These are phyloP conservation scores for Aspergillus sergii DNA, from an alignment of 2,329 filamentous ascomycete species.

Conservation along the genomic window DNA sequence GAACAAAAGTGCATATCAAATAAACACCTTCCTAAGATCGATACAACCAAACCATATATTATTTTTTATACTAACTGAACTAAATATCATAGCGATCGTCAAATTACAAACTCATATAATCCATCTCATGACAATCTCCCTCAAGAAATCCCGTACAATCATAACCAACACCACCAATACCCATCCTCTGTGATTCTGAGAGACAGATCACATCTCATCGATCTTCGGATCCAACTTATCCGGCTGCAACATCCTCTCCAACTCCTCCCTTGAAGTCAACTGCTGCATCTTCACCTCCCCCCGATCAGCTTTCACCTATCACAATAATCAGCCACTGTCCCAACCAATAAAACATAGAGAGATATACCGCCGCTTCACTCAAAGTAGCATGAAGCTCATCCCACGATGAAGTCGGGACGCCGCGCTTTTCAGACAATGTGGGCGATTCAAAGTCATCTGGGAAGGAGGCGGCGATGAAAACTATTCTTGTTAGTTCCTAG, in stretches of 20 bases:
- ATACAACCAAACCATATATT: neutral
- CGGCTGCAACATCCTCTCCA: conserved; percentile 8
- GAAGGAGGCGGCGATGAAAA: conserved; percentile 14
- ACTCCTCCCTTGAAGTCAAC: conserved; percentile 6
- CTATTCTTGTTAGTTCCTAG: neutral
- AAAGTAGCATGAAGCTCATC: conserved; percentile 18
- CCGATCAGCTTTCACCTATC: conserved; percentile 20
- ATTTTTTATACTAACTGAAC: neutral
- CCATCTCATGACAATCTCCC: neutral
- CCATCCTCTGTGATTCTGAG: no score
- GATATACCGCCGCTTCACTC: conserved; percentile 15
- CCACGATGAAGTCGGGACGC: conserved; percentile 6
- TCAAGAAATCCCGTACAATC: neutral
- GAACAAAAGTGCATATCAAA: accelerated
- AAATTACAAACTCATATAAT: no score
- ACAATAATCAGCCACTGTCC: neutral
- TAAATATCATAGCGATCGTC: no score
- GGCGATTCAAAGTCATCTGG: conserved; percentile 16
- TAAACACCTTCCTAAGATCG: neutral
- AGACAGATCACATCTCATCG: conserved; percentile 14
- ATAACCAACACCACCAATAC: neutral
- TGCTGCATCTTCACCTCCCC: conserved; percentile 15
- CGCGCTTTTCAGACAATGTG: conserved; percentile 10
- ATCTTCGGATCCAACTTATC: conserved; percentile 14
- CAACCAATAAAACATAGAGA: neutral